Evolutionary conservation across 2,329 filamentous ascomycete genomes (phyloP), one percentile per base, ranked within the genome.

Genomic region (Polychaeton citri): DNA sequence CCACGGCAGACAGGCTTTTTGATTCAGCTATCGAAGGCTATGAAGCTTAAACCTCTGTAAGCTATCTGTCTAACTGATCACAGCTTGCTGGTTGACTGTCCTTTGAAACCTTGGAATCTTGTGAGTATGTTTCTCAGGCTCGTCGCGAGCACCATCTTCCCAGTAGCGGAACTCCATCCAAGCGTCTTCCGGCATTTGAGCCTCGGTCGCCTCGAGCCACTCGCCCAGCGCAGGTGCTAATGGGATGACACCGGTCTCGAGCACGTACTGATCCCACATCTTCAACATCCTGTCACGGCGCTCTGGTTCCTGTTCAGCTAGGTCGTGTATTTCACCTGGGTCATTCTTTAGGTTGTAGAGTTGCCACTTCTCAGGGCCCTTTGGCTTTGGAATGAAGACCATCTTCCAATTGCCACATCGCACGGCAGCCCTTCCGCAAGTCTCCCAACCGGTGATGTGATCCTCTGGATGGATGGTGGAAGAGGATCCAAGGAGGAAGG

Each of bases 131-230:
- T 50, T 46, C 39, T 57, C 47, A n/a, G 55, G 54, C 32, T 54
- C 43, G 16, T 60, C 54, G 21, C 67, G 55, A 3, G 67, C 68
- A 0, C 68, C 68, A 3, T 63, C 59, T 40, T 70, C 68, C 72
- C 72, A 78, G 43, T 76, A 77, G 53, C 76, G 71, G 51, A 74
- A 76, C 55, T 77, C 72, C 57, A 77, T 76, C 73, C 72, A 76
- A 5, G 67, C 71, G 48, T 76, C 73, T 52, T 78, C 72, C 1
- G 68, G 69, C 73, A 77, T 77, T 61, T 77, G 72, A 40, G 68
- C 72, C 53, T 78, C 73, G 46, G 69, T 74, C 0, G 71, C 72
- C 38, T 69, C 69, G 35, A 78, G 58, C 58, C 69, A 77, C 2
- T 66, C 57, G 0, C 73, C 73, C 30, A 76, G 51, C 41, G 71